Percentiles rank a stretch among this genome's conserved stretches.
Conservation (phyloP, 73 alveolate species). For the Urostyla sp. region DNA sequence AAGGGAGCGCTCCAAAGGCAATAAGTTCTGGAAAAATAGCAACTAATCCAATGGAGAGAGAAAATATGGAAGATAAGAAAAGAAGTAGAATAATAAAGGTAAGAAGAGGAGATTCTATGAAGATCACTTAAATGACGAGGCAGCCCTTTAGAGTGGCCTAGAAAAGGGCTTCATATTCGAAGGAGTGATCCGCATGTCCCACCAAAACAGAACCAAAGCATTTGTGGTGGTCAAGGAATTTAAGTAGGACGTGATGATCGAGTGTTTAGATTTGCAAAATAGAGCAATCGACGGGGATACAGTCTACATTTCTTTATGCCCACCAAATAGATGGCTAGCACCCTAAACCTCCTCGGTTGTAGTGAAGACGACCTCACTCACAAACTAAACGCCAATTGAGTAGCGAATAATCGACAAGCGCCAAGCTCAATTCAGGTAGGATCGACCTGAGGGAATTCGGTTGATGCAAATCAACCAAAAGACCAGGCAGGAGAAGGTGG, state of each 20-base stretch:
- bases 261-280: conserved; percentile 27
- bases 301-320: conserved; percentile 34
- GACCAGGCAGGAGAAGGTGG: conserved; percentile 25
- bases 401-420: no score
- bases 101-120: conserved; percentile 10
- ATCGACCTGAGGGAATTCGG: no score
- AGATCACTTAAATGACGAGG: conserved; percentile 9
- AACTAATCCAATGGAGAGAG: neutral
- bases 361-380: no score
- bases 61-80: neutral
- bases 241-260: conserved; percentile 51
- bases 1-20: neutral
- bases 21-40: neutral
- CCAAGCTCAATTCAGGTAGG: no score
- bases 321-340: conserved; percentile 41
- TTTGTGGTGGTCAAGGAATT: conserved; percentile 46
- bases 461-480: conserved; percentile 1
- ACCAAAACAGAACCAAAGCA: conserved; percentile 47
- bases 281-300: conserved; percentile 66
- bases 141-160: neutral
- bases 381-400: no score
- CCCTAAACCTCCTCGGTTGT: no score
- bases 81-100: neutral
- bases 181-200: conserved; percentile 31
- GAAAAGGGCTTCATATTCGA: conserved; percentile 33